Percentiles rank a stretch among this genome's conserved stretches.
Evolutionary conservation across 2,329 filamentous ascomycete genomes (phyloP).

Genomic region (Colletotrichum sublineola): DNA sequence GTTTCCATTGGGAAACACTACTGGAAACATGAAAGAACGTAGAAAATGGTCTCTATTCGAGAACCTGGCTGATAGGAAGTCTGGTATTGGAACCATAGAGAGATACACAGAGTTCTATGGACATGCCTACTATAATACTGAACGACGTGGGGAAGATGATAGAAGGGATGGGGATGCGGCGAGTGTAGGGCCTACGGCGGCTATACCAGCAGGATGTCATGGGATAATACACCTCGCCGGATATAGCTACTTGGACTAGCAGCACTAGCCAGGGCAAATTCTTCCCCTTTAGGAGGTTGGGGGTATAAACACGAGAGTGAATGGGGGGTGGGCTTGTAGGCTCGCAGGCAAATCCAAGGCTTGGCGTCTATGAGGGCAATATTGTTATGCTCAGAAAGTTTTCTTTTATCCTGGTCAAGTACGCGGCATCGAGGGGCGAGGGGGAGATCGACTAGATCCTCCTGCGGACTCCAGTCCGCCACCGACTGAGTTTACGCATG

Average conservation of each 20-base stretch:
- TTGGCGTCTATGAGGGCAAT: slow-evolving; percentile 8
- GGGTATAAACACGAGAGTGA: background rate
- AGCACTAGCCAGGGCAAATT: background rate
- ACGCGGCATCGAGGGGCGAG: too few species aligned
- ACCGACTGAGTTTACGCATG: slow-evolving; percentile 4
- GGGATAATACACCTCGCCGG: background rate
- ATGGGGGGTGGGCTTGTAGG: background rate
- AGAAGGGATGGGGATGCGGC: slow-evolving; percentile 2
- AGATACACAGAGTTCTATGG: background rate
- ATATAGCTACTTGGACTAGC: background rate
- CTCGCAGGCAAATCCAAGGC: background rate
- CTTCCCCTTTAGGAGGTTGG: slow-evolving; percentile 3
- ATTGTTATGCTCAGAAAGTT: slow-evolving; percentile 14
- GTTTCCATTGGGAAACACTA: background rate
- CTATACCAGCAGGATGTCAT: slow-evolving; percentile 13
- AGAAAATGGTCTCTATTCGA: background rate
- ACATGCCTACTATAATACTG: slow-evolving; percentile 2
- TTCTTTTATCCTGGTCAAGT: background rate
- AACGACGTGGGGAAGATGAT: slow-evolving; percentile 16
- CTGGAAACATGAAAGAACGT: background rate
- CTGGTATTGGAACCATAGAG: background rate
- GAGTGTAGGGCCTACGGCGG: background rate
- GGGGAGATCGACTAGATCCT: background rate
- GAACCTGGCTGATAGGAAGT: slow-evolving; percentile 25
- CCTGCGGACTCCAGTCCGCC: background rate